phyloP scores from a whole-genome alignment of 1,139 yeast genomes.

The Suhomyces maxii region DNA sequence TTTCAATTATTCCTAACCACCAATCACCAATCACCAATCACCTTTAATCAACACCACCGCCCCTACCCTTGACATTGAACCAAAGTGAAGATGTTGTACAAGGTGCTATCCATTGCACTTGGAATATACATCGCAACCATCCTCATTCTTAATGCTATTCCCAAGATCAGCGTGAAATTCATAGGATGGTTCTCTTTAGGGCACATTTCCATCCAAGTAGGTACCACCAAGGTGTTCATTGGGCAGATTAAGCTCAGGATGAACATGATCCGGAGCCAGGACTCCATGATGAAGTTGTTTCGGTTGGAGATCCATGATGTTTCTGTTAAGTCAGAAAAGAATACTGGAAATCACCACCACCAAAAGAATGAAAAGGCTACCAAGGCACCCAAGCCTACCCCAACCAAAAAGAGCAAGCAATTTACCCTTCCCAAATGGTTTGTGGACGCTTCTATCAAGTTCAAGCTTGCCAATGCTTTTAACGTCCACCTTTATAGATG shows the following conservation, averaged over 20 bases:
- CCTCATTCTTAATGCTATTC: slow-evolving; percentile 30
- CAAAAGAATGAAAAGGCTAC: background rate
- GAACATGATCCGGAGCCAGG: slow-evolving; percentile 26
- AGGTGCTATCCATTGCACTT: background rate
- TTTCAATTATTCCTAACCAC: no score
- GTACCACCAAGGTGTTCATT: slow-evolving; percentile 19
- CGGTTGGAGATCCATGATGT: slow-evolving; percentile 32
- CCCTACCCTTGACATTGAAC: background rate
- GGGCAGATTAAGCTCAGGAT: slow-evolving; percentile 27
- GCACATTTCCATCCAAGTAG: slow-evolving; percentile 27
- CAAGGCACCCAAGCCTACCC: no score
- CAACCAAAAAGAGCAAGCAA: slow-evolving; percentile 1
- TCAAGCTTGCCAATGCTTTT: slow-evolving; percentile 31
- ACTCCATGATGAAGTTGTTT: slow-evolving; percentile 33
- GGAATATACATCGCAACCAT: slow-evolving; percentile 22
- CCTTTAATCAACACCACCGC: no score
- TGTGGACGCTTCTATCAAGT: slow-evolving; percentile 14
- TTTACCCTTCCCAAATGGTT: slow-evolving; percentile 15
- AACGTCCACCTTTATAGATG: slow-evolving; percentile 31
- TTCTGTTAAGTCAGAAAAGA: slow-evolving; percentile 14
- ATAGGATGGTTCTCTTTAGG: slow-evolving; percentile 40
- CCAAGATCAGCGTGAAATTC: slow-evolving; percentile 33
- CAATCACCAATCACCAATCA: no score
- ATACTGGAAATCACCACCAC: background rate
- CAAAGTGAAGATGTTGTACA: background rate